Conservation (phyloP, 257 asterid genomes). For the Lycium barbarum region DNA sequence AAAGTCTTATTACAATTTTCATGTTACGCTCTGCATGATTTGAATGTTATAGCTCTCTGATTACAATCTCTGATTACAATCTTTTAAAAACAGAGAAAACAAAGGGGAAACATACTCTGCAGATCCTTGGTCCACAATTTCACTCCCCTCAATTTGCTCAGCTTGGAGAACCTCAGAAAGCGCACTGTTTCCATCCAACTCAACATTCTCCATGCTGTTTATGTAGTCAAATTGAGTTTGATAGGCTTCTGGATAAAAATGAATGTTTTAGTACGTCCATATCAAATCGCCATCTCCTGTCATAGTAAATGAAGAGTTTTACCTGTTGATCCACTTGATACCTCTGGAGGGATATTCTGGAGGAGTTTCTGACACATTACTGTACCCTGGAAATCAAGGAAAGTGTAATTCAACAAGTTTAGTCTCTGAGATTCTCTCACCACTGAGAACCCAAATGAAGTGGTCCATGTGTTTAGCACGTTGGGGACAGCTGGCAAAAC, state of each 20-base stretch:
- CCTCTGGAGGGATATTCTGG: conserved; percentile 34
- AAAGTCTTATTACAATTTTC: background rate
- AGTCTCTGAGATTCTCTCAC: conserved; percentile 57
- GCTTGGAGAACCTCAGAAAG: conserved; percentile 52
- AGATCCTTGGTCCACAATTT: conserved; percentile 42
- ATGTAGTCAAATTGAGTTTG: conserved; percentile 33
- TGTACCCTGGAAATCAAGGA: conserved; percentile 77
- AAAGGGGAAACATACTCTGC: conserved; percentile 42
- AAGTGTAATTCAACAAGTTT: conserved; percentile 52
- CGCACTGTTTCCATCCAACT: conserved; percentile 43
- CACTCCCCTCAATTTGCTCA: conserved; percentile 44
- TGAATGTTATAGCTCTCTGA: background rate
- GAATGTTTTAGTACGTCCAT: background rate
- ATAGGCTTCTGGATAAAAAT: conserved; percentile 45
- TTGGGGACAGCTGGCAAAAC: conserved; percentile 74
- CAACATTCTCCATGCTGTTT: conserved; percentile 32
- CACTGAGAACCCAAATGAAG: conserved; percentile 68
- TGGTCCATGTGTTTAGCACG: conserved; percentile 69
- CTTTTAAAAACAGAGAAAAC: conserved; percentile 3
- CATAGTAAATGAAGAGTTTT: conserved; percentile 24
- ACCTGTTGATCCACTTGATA: conserved; percentile 50
- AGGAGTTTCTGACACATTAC: conserved; percentile 66
- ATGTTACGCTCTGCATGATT: background rate
- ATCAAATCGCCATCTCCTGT: background rate
- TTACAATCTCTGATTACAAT: conserved; percentile 17